Base-by-base conservation (phyloP, 768 basidiomycete species). In the Russula sp. region DNA sequence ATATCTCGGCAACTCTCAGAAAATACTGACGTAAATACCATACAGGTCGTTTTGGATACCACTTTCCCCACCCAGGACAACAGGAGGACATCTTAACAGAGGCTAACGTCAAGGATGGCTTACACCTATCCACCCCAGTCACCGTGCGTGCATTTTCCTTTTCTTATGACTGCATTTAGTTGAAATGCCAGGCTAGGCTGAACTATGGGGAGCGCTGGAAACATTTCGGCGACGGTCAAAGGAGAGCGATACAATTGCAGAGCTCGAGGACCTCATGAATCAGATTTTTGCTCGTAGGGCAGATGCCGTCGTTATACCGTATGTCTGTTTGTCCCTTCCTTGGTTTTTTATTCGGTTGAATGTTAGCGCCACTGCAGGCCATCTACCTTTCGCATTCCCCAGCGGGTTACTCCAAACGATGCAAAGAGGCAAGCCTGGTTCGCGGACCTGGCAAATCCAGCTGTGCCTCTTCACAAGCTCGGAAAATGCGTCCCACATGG, bases 401-500 rank as follows among this genome's bases (percentile, higher is more conserved):
- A 87, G n/a, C 78, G 92, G 69, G 89, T 91, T 6, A 93, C 92
- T 1, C 76, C 89, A 14, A 92, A 88, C 57, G 90, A 92, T 68
- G 76, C 85, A 7, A 90, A 89, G 72, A 81, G 88, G n/a, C 82
- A 86, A 62, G 79, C 87, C 8, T 94, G 92, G 92, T 90, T 92
- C 71, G 81, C 84, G 9, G 90, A 92, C 70, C 81, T 94, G 13
- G 90, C 92, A 14, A 84, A 93, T 67, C 85, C 90, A 1, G 80
- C 86, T 36, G 88, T 94, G 16, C 92, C 92, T 5, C 79, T 94
- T 18, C 78, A 88, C 71, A 92, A 90, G 71, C 77, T 94, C 11
- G 89, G 89, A 7, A 92, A 91, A 75, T 90, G 84, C 71, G 89
- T 94, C 5, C 92, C 92, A 2, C 90, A 94, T 71, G 90, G 90